phyloP scores from a whole-genome alignment of 2,329 filamentous ascomycete genomes.

The Cyclaneusma minus region DNA sequence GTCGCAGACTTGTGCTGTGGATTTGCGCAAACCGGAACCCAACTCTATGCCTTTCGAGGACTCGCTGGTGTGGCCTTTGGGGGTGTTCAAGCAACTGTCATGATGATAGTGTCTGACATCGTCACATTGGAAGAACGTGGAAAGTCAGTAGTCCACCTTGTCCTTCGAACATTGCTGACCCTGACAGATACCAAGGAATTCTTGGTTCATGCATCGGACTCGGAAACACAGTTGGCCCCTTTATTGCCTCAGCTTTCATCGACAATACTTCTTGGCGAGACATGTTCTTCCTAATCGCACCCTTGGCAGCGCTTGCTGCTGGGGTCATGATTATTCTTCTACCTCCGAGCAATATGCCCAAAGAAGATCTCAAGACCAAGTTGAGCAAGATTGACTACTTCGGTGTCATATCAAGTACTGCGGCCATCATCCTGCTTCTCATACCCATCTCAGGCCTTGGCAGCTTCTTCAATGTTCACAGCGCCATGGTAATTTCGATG shows the following conservation, averaged over 20 bases:
- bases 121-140: conserved; percentile 42
- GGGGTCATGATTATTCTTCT: conserved; percentile 28
- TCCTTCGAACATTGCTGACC: neutral
- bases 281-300: conserved; percentile 34
- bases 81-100: conserved; percentile 40
- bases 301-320: conserved; percentile 30
- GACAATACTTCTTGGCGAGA: conserved; percentile 24
- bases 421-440: conserved; percentile 41
- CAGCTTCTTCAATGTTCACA: conserved; percentile 38
- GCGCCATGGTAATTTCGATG: conserved; percentile 43
- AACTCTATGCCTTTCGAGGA: conserved; percentile 46
- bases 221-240: conserved; percentile 27
- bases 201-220: conserved; percentile 24
- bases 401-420: conserved; percentile 36
- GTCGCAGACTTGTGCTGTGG: conserved; percentile 44
- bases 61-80: conserved; percentile 46
- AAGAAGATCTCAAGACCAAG: conserved; percentile 28
- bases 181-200: conserved; percentile 24
- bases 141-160: conserved; percentile 23
- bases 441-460: conserved; percentile 49
- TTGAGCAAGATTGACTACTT: conserved; percentile 41
- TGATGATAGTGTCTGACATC: conserved; percentile 47
- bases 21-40: conserved; percentile 34
- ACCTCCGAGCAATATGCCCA: conserved; percentile 33
- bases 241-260: conserved; percentile 25